These are phyloP conservation scores for Cryptomeria japonica DNA, from an alignment of 75 land plant genomes.

Conservation along the genomic window DNA sequence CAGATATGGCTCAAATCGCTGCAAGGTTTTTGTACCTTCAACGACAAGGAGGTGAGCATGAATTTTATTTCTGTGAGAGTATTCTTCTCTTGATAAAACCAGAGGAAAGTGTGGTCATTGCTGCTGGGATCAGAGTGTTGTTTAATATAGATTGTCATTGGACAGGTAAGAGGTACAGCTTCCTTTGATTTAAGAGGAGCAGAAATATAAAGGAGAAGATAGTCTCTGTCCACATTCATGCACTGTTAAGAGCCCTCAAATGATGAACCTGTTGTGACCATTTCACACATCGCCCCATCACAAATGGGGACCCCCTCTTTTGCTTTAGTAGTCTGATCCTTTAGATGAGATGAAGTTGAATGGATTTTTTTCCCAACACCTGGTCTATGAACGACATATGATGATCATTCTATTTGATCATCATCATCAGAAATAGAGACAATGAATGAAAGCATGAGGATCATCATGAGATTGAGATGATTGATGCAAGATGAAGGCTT, in stretches of 20 bases:
- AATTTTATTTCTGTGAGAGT: background rate
- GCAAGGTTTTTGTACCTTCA: background rate
- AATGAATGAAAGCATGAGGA: no score
- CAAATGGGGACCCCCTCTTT: no score
- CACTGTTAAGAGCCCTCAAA: background rate
- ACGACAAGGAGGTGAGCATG: background rate
- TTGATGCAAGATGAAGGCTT: no score
- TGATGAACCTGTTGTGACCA: background rate
- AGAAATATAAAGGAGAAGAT: no score
- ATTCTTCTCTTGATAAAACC: background rate
- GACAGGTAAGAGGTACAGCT: background rate
- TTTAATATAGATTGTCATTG: background rate
- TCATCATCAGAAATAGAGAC: no score
- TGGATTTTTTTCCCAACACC: no score
- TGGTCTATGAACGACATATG: no score
- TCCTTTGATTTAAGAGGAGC: background rate
- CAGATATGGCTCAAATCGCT: background rate
- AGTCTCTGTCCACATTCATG: background rate
- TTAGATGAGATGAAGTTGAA: no score
- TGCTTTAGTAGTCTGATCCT: no score
- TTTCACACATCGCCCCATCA: no score
- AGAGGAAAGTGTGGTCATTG: background rate
- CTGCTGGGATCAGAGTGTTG: background rate
- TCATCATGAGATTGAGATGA: no score
- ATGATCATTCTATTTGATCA: no score